Base-by-base conservation (phyloP, 179 eudicot species). In the Beta macrorhiza region DNA sequence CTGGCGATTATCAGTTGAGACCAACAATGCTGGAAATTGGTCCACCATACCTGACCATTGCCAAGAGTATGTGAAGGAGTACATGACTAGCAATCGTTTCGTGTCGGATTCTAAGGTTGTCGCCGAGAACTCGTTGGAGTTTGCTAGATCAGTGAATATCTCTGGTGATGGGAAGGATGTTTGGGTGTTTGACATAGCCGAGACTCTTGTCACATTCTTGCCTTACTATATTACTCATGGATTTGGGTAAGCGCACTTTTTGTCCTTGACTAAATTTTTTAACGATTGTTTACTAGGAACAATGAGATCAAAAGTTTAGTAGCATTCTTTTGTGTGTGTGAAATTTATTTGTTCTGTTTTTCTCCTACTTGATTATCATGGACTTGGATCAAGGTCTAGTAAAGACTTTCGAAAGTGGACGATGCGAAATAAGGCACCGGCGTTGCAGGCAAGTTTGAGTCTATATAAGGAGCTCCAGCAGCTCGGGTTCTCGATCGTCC, bases 401-500 rank as follows among this genome's bases (percentile, higher is more conserved):
- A 76, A 63, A 19, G 52, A 87, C 14, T 91, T 85, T 22, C 20
- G 85, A 70, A 79, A 82, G 20, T 94, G 97, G 98, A 89, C 78
- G 17, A 78, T 82, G 61, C 68, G 76, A 81, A 91, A 90, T 12
- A 77, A 84, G 73, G 93, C 92, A 29, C 93, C 94, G 70, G 91
- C 89, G 53, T 49, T 94, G 56, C 81, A 86, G 2, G 89, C 97
- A 68, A 91, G 94, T 83, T 84, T 92, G 85, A 82, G 85, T 53
- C 82, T 95, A 59, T 95, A 95, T 87, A 86, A 83, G 32, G 90
- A 92, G 82, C 85, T 93, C 32, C 83, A 86, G 58, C 56, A 85
- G 70, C 87, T 90, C 0, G 97, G 98, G 29, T 89, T 95, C 79
- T 89, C 82, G 5, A 81, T 92, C 78, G 82, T 95, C 84, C 82